Conservation (phyloP, 768 basidiomycete species). For the Psilocybe cubensis region DNA sequence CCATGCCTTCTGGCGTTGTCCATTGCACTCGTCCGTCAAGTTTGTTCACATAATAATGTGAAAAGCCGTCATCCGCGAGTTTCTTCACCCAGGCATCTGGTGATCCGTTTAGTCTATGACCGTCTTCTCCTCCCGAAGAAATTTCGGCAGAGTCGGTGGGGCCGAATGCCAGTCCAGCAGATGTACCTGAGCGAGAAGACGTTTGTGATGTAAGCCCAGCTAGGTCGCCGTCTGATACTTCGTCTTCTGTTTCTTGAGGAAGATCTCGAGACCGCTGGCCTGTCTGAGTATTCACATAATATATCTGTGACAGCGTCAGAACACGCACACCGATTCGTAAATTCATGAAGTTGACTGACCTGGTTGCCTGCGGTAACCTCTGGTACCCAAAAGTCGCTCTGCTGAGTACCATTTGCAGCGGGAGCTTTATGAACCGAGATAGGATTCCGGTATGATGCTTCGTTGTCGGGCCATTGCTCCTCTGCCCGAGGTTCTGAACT, state of each 20-base stretch:
- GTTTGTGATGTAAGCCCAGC: constrained; percentile 61
- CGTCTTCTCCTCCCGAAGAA: constrained; percentile 39
- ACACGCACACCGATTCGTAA: neutral
- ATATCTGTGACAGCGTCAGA: constrained; percentile 63
- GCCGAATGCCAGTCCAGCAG: constrained; percentile 53
- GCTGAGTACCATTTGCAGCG: constrained; percentile 38
- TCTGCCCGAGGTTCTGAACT: constrained; percentile 45
- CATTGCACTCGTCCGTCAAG: constrained; percentile 68
- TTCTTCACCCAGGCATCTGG: constrained; percentile 86
- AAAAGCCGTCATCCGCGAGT: constrained; percentile 80
- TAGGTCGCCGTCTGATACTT: constrained; percentile 64
- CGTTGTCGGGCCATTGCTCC: constrained; percentile 64
- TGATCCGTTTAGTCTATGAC: constrained; percentile 56
- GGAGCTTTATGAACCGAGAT: constrained; percentile 14
- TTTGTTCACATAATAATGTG: constrained; percentile 81
- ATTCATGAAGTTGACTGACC: constrained; percentile 48
- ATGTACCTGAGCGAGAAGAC: constrained; percentile 57
- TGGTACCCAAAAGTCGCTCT: constrained; percentile 91
- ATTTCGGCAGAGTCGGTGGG: constrained; percentile 39
- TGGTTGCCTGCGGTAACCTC: constrained; percentile 81
- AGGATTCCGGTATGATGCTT: constrained; percentile 39
- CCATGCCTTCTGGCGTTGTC: constrained; percentile 59
- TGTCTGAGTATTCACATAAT: constrained; percentile 91
- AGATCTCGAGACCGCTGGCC: constrained; percentile 83
- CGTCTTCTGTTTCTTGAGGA: constrained; percentile 74